Evolutionary conservation across 176 grass and related monocot genomes (phyloP).

Genomic region (Tuctoria greenei): DNA sequence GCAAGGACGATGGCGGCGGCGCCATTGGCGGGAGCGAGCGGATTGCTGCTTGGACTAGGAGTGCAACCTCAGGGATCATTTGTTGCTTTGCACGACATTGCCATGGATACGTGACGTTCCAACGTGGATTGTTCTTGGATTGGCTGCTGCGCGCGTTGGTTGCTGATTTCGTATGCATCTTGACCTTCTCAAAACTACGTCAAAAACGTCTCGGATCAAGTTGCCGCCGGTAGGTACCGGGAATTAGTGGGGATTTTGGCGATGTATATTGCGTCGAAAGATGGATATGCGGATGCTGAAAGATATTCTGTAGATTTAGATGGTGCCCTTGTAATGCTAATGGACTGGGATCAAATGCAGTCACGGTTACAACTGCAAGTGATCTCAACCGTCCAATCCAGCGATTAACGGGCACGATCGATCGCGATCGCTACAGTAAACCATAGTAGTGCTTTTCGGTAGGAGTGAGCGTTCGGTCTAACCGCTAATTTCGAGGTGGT

Average conservation of each 20-base stretch:
- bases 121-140: slow-evolving; percentile 22
- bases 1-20: slow-evolving; percentile 40
- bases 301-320: background rate
- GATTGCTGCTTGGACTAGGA: background rate
- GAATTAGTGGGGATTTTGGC: background rate
- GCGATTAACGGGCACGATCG: no score
- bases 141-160: background rate
- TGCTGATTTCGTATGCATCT: background rate
- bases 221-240: background rate
- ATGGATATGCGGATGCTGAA: background rate
- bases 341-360: no score
- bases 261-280: background rate
- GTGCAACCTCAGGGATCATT: background rate
- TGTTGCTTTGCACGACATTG: background rate
- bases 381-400: no score
- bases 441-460: no score
- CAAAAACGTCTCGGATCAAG: slow-evolving; percentile 15
- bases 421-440: no score
- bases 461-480: no score
- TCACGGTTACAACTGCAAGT: no score
- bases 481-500: no score
- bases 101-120: slow-evolving; percentile 4
- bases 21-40: slow-evolving; percentile 11
- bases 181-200: slow-evolving; percentile 28
- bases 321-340: background rate